Percentiles rank a stretch among this genome's conserved stretches.
phyloP scores from a whole-genome alignment of 1,284 basidiomycete species.

The Microbotryum scabiosae region DNA sequence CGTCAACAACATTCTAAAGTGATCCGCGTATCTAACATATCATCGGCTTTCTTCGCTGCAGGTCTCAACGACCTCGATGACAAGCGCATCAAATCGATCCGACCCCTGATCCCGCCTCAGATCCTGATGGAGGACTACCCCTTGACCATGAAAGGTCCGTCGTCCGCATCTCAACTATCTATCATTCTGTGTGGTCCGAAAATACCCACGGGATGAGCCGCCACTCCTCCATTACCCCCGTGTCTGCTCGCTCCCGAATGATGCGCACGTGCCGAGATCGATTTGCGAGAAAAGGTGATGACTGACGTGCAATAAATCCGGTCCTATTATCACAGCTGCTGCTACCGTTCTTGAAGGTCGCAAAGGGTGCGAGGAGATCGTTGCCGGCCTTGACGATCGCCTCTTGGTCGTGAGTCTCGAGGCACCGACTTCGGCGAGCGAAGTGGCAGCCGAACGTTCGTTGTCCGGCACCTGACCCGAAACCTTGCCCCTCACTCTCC shows the following conservation, averaged over 20 bases:
- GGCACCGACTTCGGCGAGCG: background rate
- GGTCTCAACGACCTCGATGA: slow-evolving; percentile 55
- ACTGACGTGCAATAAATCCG: slow-evolving; percentile 45
- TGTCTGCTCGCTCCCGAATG: background rate
- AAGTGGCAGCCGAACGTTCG: background rate
- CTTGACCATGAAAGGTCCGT: slow-evolving; percentile 41
- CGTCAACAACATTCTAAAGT: too few species aligned
- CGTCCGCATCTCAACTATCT: slow-evolving; percentile 39
- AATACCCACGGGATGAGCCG: slow-evolving; percentile 34
- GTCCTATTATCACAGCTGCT: slow-evolving; percentile 47
- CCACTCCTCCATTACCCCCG: slow-evolving; percentile 29
- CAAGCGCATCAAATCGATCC: slow-evolving; percentile 69
- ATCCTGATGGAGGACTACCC: slow-evolving; percentile 83
- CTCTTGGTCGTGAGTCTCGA: slow-evolving; percentile 65
- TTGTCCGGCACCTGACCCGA: background rate
- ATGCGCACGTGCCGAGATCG: background rate
- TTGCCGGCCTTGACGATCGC: slow-evolving; percentile 78
- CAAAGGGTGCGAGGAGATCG: slow-evolving; percentile 62
- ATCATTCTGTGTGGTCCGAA: background rate
- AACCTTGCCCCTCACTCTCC: background rate
- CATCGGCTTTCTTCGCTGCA: background rate
- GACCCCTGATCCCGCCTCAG: slow-evolving; percentile 70
- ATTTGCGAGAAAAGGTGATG: background rate
- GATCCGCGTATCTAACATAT: too few species aligned
- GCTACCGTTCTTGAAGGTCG: slow-evolving; percentile 81